Evolutionary conservation across 139 green algal species (phyloP).

Genomic region (Tetratostichococcus sp.): DNA sequence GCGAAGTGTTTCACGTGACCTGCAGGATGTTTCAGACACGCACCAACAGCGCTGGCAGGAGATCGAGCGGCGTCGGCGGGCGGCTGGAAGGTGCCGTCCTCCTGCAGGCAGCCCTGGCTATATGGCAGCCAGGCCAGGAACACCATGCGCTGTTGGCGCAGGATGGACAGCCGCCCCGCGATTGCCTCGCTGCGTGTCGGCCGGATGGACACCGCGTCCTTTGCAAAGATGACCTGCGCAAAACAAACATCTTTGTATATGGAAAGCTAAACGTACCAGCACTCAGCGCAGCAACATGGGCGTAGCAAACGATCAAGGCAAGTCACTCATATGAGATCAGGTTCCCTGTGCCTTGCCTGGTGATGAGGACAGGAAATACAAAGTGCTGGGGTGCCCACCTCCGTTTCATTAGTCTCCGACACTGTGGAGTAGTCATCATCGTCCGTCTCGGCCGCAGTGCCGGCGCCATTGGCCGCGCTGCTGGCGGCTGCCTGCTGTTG

Average conservation of each 20-base stretch:
- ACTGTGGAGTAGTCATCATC: background rate
- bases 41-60: background rate
- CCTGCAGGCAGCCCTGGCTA: constrained; percentile 27
- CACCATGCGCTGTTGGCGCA: constrained; percentile 62
- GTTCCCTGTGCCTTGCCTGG: no score
- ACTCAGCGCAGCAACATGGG: no score
- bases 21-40: no score
- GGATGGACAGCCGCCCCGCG: constrained; percentile 56
- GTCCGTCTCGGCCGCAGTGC: background rate
- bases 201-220: constrained; percentile 59
- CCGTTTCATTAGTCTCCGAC: background rate
- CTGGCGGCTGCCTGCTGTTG: background rate
- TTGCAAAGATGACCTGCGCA: constrained; percentile 51
- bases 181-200: constrained; percentile 48
- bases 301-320: background rate
- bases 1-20: no score
- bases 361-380: no score
- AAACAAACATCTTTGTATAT: no score
- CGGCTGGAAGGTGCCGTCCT: constrained; percentile 35
- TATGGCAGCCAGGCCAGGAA: constrained; percentile 74
- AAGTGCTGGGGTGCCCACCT: no score
- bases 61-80: background rate
- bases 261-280: no score
- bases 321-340: no score
- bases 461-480: no score